Conservation (phyloP, 179 eudicot genomes). For the Patellifolia procumbens region DNA sequence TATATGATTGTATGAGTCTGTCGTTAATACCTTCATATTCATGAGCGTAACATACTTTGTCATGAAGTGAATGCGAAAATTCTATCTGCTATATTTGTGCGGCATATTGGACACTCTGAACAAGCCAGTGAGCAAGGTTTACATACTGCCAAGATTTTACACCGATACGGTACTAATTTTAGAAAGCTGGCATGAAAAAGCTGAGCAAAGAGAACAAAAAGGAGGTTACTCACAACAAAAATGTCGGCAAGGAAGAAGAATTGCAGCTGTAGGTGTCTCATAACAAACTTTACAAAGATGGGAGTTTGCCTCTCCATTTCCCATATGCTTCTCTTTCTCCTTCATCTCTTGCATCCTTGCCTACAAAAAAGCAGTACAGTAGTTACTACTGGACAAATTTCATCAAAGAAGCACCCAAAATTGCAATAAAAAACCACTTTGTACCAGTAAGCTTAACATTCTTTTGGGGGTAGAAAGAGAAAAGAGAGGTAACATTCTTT, state of each 20-base stretch:
- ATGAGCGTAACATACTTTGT: conserved; percentile 28
- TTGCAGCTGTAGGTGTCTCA: conserved; percentile 78
- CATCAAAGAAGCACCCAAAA: background rate
- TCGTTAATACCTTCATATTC: conserved; percentile 32
- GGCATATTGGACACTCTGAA: conserved; percentile 94
- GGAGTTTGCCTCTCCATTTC: conserved; percentile 74
- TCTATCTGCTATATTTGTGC: conserved; percentile 86
- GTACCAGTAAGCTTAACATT: no score
- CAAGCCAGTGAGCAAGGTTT: conserved; percentile 97
- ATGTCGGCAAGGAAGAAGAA: conserved; percentile 99
- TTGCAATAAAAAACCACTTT: background rate
- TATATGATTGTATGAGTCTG: background rate
- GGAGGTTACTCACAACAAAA: conserved; percentile 65
- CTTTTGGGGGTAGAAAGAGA: no score
- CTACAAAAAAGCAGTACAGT: conserved; percentile 35
- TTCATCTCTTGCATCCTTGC: conserved; percentile 99
- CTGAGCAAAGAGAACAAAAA: background rate
- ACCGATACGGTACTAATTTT: conserved; percentile 7
- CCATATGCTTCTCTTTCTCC: conserved; percentile 73
- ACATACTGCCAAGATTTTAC: conserved; percentile 74
- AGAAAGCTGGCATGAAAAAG: background rate
- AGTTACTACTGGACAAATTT: background rate
- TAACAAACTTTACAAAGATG: conserved; percentile 97
- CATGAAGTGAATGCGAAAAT: conserved; percentile 86
- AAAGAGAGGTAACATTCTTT: no score